A percentile compares a stretch with the other conserved stretches of the same genome.
These are phyloP conservation scores for Fermentozyma sake DNA, from an alignment of 1,139 yeast species.

Conservation along the genomic window DNA sequence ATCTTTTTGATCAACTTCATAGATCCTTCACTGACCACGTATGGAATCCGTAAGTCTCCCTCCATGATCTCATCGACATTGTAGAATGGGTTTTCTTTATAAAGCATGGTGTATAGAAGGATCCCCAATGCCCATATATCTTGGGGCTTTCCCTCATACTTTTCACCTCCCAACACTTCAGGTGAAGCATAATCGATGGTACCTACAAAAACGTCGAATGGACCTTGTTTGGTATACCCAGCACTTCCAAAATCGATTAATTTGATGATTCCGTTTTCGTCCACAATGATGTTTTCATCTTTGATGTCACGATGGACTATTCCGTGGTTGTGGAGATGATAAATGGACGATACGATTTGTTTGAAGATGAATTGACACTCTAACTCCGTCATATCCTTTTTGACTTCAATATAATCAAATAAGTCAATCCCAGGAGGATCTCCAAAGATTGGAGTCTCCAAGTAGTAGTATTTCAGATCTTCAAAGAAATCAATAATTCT, in stretches of 20 bases:
- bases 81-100: slow-evolving; percentile 92
- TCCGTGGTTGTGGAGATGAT: slow-evolving; percentile 78
- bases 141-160: slow-evolving; percentile 89
- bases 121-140: slow-evolving; percentile 98
- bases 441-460: slow-evolving; percentile 90
- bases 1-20: slow-evolving; percentile 58
- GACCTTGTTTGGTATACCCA: slow-evolving; percentile 84
- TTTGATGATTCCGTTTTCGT: slow-evolving; percentile 69
- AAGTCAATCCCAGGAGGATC: slow-evolving; percentile 85
- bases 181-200: slow-evolving; percentile 97
- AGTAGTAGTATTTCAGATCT: slow-evolving; percentile 80
- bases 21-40: slow-evolving; percentile 54
- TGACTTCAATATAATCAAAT: slow-evolving; percentile 85
- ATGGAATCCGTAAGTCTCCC: slow-evolving; percentile 72
- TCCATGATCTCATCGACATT: slow-evolving; percentile 94
- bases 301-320: slow-evolving; percentile 93
- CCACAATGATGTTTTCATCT: slow-evolving; percentile 90
- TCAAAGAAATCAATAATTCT: slow-evolving; percentile 86
- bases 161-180: slow-evolving; percentile 83
- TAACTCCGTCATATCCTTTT: slow-evolving; percentile 68
- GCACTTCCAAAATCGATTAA: slow-evolving; percentile 95
- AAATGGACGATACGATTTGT: slow-evolving; percentile 74
- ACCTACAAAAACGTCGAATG: slow-evolving; percentile 95
- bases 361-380: slow-evolving; percentile 76
- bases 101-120: slow-evolving; percentile 79